Percentiles rank a stretch among this genome's conserved stretches.
These are phyloP conservation scores for Spiraea crenata DNA, from an alignment of 331 rosid genomes.

Conservation along the genomic window DNA sequence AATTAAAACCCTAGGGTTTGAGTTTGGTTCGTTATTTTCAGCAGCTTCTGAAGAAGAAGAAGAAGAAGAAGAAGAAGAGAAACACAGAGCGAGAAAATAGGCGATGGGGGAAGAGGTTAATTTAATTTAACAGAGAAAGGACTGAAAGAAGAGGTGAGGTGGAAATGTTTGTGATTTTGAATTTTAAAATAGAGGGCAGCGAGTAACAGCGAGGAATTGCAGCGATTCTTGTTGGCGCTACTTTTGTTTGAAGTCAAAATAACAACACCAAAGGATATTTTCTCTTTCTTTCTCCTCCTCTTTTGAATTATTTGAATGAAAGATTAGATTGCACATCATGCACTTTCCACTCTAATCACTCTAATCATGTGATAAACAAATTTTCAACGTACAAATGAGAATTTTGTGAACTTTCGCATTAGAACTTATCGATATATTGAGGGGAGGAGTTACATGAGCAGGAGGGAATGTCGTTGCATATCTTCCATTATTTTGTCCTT, in stretches of 20 bases:
- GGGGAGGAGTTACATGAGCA: no score
- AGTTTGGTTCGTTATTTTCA: not conserved
- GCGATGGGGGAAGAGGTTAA: not conserved
- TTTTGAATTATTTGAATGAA: not conserved
- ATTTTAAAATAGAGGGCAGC: not conserved
- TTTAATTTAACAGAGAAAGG: constrained; percentile 4
- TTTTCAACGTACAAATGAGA: no score
- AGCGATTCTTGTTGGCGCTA: constrained; percentile 53
- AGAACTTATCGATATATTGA: no score
- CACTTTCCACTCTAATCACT: no score
- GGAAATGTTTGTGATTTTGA: not conserved
- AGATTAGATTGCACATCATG: no score
- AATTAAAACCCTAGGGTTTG: constrained; percentile 5
- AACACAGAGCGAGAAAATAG: not conserved
- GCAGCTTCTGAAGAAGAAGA: not conserved
- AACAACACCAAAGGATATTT: not conserved
- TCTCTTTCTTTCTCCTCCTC: not conserved
- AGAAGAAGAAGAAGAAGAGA: not conserved
- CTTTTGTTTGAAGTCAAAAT: constrained; percentile 51
- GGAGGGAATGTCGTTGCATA: no score
- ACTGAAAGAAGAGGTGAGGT: not conserved
- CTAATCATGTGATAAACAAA: no score
- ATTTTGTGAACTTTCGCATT: no score
- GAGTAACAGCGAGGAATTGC: constrained; percentile 40
- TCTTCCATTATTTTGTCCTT: no score